These are phyloP conservation scores for Corrigiola litoralis DNA, from an alignment of 179 eudicot species.

Conservation along the genomic window DNA sequence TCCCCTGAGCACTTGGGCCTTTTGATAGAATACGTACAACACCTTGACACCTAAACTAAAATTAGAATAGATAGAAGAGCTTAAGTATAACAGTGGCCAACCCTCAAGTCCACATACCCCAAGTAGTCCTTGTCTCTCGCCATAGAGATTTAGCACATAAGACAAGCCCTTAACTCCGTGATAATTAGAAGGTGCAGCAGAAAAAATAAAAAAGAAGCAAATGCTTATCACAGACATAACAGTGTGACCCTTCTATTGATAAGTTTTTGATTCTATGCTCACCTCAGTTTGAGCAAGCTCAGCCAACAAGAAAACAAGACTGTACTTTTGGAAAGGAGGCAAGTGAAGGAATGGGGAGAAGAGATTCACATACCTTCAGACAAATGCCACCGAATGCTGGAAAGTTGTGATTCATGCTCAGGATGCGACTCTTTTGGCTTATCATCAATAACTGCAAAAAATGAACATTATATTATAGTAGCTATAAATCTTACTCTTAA, in stretches of 20 bases:
- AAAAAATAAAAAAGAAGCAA: neutral
- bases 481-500: conserved; percentile 16
- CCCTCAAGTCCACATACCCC: neutral
- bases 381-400: conserved; percentile 82
- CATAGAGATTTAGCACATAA: neutral
- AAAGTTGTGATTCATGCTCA: conserved; percentile 73
- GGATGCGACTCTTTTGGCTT: conserved; percentile 63
- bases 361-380: conserved; percentile 57
- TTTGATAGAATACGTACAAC: too few species aligned
- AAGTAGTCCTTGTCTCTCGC: neutral
- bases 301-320: neutral
- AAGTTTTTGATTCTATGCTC: neutral
- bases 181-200: neutral
- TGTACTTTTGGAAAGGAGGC: neutral
- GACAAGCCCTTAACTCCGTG: neutral
- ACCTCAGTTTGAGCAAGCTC: neutral
- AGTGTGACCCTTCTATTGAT: neutral
- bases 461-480: conserved; percentile 18
- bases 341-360: neutral
- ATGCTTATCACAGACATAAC: neutral
- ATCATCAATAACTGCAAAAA: conserved; percentile 72
- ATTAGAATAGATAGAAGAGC: neutral
- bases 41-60: neutral
- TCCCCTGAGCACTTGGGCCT: neutral
- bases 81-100: neutral